A percentile compares a stretch with the other conserved stretches of the same genome.
Evolutionary conservation across 805 yeast genomes (phyloP).

Genomic region (Clavispora phyllophila): DNA sequence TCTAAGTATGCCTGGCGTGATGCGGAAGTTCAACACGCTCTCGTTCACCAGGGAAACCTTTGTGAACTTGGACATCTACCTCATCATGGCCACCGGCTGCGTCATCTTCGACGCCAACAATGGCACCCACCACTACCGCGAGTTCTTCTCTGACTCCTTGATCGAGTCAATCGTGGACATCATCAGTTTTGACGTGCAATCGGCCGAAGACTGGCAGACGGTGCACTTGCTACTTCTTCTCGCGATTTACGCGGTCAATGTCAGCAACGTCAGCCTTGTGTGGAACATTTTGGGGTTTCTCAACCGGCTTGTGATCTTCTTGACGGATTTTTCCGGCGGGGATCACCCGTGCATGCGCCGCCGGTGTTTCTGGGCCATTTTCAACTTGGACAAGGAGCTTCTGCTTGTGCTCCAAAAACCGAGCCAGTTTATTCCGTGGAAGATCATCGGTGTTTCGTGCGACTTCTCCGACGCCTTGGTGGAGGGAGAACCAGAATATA

Average conservation of each 20-base stretch:
- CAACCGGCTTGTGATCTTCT: conserved; percentile 19
- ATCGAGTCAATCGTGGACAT: conserved; percentile 32
- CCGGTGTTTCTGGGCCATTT: conserved; percentile 33
- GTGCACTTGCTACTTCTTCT: conserved; percentile 28
- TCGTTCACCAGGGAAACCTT: conserved; percentile 32
- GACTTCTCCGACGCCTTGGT: conserved; percentile 14
- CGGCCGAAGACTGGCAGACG: conserved; percentile 23
- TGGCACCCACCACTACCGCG: conserved; percentile 18
- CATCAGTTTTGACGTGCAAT: conserved; percentile 23
- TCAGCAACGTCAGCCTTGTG: conserved; percentile 22
- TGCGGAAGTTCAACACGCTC: conserved; percentile 20
- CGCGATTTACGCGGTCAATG: conserved; percentile 26
- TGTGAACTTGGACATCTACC: conserved; percentile 33
- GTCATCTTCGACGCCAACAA: conserved; percentile 28
- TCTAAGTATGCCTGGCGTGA: conserved; percentile 18
- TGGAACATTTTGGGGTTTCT: conserved; percentile 36
- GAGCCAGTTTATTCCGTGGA: conserved; percentile 27
- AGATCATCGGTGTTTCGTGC: conserved; percentile 14
- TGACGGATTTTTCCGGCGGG: conserved; percentile 11
- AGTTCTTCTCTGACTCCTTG: conserved; percentile 27
- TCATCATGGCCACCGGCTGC: conserved; percentile 37
- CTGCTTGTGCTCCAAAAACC: conserved; percentile 31
- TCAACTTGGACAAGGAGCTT: conserved; percentile 35
- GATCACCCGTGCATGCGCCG: conserved; percentile 7
- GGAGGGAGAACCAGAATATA: conserved; percentile 20